These are phyloP conservation scores for Talaromyces atroroseus DNA, from an alignment of 2,329 filamentous ascomycete species.

Conservation along the genomic window DNA sequence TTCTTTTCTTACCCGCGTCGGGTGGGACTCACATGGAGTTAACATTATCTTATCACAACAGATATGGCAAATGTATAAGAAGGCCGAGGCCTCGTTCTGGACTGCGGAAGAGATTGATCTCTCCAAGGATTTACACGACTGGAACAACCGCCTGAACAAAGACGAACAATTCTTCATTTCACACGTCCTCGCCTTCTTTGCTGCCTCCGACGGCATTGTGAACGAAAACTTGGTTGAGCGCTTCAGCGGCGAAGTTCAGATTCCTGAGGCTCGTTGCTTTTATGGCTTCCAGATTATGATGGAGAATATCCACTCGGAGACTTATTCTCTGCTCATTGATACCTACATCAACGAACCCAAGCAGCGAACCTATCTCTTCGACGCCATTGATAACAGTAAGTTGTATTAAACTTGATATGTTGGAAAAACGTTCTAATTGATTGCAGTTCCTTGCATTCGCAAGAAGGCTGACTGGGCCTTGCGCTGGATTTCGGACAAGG, in stretches of 20 bases:
- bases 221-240: slow-evolving; percentile 99
- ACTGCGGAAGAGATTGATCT: slow-evolving; percentile 99
- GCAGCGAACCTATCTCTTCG: slow-evolving; percentile 91
- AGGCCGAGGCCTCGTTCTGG: slow-evolving; percentile 99
- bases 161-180: slow-evolving; percentile 98
- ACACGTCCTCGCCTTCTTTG: slow-evolving; percentile 98
- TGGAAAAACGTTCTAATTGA: slow-evolving; percentile 22
- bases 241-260: slow-evolving; percentile 94
- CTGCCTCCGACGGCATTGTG: slow-evolving; percentile 96
- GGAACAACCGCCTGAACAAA: slow-evolving; percentile 95
- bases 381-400: slow-evolving; percentile 95
- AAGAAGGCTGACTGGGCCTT: slow-evolving; percentile 99
- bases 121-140: slow-evolving; percentile 97
- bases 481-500: slow-evolving; percentile 85
- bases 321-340: slow-evolving; percentile 97
- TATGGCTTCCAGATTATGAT: slow-evolving; percentile 99
- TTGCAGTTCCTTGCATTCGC: slow-evolving; percentile 81
- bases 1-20: slow-evolving; percentile 15
- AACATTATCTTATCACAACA: slow-evolving; percentile 36
- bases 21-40: slow-evolving; percentile 34
- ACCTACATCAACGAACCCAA: slow-evolving; percentile 98
- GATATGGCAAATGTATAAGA: slow-evolving; percentile 99
- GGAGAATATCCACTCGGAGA: slow-evolving; percentile 99
- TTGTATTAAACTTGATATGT: slow-evolving; percentile 16
- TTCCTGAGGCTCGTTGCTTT: slow-evolving; percentile 98